Conservation (phyloP, 2,329 filamentous ascomycete genomes). For the Colletotrichum liriopes region DNA sequence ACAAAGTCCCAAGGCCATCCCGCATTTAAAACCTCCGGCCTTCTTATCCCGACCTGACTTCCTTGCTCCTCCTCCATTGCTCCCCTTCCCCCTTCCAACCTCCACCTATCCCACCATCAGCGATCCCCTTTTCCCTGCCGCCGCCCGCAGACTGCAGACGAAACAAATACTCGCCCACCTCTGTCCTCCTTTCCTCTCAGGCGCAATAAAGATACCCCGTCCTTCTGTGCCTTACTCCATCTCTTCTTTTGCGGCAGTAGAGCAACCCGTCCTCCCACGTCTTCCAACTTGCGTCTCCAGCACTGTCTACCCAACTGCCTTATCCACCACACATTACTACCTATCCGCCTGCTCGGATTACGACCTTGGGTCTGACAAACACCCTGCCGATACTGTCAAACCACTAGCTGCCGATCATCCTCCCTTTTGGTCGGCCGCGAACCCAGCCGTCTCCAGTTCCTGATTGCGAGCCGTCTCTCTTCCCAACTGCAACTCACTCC, state of each 20-base stretch:
- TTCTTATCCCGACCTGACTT: constrained; percentile 11
- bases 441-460: constrained; percentile 18
- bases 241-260: not conserved
- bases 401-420: constrained; percentile 40
- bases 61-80: constrained; percentile 20
- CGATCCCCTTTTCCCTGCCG: constrained; percentile 37
- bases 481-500: constrained; percentile 9
- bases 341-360: constrained; percentile 16
- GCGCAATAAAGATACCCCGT: constrained; percentile 23
- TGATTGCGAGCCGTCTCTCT: constrained; percentile 10
- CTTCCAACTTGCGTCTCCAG: constrained; percentile 16
- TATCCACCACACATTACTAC: constrained; percentile 19
- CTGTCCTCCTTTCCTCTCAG: constrained; percentile 8
- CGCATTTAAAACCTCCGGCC: constrained; percentile 30
- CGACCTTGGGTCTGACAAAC: constrained; percentile 29
- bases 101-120: constrained; percentile 28
- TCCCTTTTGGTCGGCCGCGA: constrained; percentile 39
- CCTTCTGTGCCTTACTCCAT: not conserved
- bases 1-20: constrained; percentile 40
- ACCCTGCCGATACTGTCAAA: constrained; percentile 34
- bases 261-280: constrained; percentile 13
- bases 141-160: constrained; percentile 33
- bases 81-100: constrained; percentile 27
- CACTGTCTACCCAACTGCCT: constrained; percentile 2
- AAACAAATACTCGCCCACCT: constrained; percentile 32